These are phyloP conservation scores for Venturia asperata DNA, from an alignment of 2,329 filamentous ascomycete species.

Conservation along the genomic window DNA sequence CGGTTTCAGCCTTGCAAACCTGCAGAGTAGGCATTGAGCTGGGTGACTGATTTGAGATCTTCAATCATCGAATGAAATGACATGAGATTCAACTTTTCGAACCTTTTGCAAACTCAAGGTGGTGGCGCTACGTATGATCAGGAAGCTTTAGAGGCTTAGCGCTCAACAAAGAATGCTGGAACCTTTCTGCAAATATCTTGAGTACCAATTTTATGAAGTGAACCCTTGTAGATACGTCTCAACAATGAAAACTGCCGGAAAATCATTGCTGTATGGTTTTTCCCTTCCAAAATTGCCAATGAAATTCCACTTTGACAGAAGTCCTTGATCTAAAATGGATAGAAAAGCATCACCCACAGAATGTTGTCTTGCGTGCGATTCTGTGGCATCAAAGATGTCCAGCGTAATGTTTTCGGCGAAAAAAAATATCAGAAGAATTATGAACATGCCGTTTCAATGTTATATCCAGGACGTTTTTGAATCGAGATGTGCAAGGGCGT, in stretches of 20 bases:
- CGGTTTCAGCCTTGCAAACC: neutral
- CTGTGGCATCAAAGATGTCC: no score
- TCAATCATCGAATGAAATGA: neutral
- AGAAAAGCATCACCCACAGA: neutral
- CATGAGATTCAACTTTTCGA: neutral
- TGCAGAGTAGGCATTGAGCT: neutral
- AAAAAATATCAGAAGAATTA: no score
- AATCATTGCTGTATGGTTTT: neutral
- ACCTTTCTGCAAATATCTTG: neutral
- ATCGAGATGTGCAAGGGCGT: no score
- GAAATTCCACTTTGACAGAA: neutral
- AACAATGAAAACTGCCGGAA: neutral
- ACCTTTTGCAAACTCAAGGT: neutral
- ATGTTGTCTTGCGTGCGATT: no score
- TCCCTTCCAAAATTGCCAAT: neutral
- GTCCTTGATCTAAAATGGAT: neutral
- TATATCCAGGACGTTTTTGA: no score
- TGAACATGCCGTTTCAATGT: no score
- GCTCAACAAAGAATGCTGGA: neutral
- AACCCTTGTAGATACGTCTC: neutral
- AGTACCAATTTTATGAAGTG: neutral
- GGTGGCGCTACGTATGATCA: neutral
- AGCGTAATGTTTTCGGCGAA: no score
- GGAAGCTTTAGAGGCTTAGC: neutral
- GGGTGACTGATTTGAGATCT: neutral